These are phyloP conservation scores for Lagenidium giganteum DNA, from an alignment of 352 stramenopile species.

Conservation along the genomic window DNA sequence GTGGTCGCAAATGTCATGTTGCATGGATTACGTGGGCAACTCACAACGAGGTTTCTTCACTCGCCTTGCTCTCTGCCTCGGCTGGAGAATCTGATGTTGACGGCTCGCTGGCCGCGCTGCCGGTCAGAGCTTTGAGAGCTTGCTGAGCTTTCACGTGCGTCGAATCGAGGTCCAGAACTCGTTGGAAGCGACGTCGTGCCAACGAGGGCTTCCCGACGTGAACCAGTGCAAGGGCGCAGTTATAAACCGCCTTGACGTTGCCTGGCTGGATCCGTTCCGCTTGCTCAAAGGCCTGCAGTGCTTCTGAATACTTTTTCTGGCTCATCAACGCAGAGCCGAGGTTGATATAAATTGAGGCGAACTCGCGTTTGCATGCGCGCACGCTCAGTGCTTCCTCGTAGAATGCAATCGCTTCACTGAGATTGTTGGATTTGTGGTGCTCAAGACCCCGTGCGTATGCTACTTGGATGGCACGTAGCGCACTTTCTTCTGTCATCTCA, in stretches of 20 bases:
- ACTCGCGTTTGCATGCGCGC: conserved; percentile 24
- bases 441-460: conserved; percentile 59
- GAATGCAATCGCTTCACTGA: conserved; percentile 35
- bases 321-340: conserved; percentile 48
- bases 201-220: conserved; percentile 20
- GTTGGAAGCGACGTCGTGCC: conserved; percentile 26
- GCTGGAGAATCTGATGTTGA: too few species aligned
- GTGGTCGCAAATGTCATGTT: conserved; percentile 4
- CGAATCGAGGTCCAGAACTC: conserved; percentile 10
- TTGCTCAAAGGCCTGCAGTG: conserved; percentile 29
- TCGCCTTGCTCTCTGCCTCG: too few species aligned
- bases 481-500: too few species aligned
- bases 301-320: conserved; percentile 27
- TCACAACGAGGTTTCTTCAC: too few species aligned
- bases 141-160: conserved; percentile 8
- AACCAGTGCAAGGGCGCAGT: conserved; percentile 43
- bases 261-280: conserved; percentile 44
- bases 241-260: conserved; percentile 59
- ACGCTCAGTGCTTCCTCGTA: conserved; percentile 48
- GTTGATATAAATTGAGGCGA: conserved; percentile 67
- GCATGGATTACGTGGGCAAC: too few species aligned
- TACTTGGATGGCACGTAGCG: too few species aligned
- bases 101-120: too few species aligned
- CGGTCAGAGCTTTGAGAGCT: too few species aligned
- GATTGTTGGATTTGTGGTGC: conserved; percentile 44